Base-by-base conservation (phyloP, 2,329 filamentous ascomycete species). In the Volutella citrinella region DNA sequence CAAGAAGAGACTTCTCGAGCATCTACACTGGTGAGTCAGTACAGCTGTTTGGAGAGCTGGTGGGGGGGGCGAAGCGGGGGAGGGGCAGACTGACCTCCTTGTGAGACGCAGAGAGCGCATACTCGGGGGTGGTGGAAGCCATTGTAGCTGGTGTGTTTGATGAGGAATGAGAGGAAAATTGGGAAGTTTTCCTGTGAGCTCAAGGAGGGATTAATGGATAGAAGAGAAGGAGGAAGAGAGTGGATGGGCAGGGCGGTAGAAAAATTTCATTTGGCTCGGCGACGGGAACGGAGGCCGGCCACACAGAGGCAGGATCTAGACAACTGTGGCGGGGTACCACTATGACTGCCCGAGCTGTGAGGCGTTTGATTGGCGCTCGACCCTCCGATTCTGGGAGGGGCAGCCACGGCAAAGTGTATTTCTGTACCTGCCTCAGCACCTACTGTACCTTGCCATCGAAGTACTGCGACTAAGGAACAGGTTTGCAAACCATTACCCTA, bases 1-100 rank as follows among this genome's bases (percentile, higher is more conserved):
- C 87, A 57, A 91, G 71, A 56, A 98, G 81, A 65, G 87, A 85
- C 75, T 87, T 93, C 80, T 97, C 87, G 74, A 98, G 87, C 80
- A 97, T 82, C 89, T 95, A 37, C 24, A 45, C 19, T 30, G 7
- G 29, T 48, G 35, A 41, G 40, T 43, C 36, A 53, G 34, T 30
- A 14, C 17, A 37, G 32, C 20, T 8, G 8, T 12, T 22, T 38
- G 25, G 19, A n/a, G 10, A 28, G 13, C 24, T 31, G 10, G n/a
- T 14, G 30, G 36, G 33, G 33, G 29, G 28, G 45, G 34, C n/a
- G n/a, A n/a, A n/a, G 48, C 47, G 54, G 57, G 46, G 40, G 47
- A 18, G 38, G 42, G 41, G 45, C 20, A 17, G 27, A 61, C 66
- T 34, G 49, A 75, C 72, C 61, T 74, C 66, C 62, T 74, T 75